These are phyloP conservation scores for Leishmania martiniquensis DNA, from an alignment of 208 protist genomes.

Conservation along the genomic window DNA sequence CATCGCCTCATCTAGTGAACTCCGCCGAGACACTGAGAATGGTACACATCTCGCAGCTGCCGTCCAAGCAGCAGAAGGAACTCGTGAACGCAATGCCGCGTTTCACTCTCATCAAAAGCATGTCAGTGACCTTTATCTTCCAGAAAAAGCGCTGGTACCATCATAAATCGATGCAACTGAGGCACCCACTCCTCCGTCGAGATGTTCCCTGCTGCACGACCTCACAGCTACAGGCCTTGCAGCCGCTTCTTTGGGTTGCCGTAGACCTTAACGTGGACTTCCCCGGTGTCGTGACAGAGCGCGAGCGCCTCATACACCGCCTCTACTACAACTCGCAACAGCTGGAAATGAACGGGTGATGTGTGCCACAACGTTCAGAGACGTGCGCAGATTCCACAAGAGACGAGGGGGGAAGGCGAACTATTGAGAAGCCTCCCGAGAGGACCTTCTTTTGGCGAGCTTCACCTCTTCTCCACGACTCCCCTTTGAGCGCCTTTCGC, in stretches of 20 bases:
- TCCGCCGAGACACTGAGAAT: slow-evolving; percentile 40
- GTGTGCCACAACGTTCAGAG: not conserved
- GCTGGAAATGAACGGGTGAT: slow-evolving; percentile 1
- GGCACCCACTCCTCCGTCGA: not conserved
- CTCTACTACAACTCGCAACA: slow-evolving; percentile 49
- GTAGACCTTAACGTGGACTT: slow-evolving; percentile 8
- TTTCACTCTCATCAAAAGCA: slow-evolving; percentile 40
- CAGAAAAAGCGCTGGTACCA: slow-evolving; percentile 34
- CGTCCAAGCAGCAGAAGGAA: slow-evolving; percentile 26
- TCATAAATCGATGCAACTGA: slow-evolving; percentile 19
- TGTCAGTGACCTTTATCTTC: slow-evolving; percentile 45
- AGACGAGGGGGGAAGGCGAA: not conserved
- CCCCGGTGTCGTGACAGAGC: slow-evolving; percentile 14
- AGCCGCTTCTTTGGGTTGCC: slow-evolving; percentile 58
- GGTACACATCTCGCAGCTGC: slow-evolving; percentile 68
- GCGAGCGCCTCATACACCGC: slow-evolving; percentile 15
- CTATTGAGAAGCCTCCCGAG: not conserved
- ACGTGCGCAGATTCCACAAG: not conserved
- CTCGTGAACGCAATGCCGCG: slow-evolving; percentile 42
- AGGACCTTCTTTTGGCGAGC: not conserved
- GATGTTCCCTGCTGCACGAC: slow-evolving; percentile 26
- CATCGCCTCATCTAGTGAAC: slow-evolving; percentile 45
- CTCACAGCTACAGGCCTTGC: not conserved
- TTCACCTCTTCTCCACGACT: not conserved
- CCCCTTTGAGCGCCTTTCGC: not conserved